Evolutionary conservation across 2,329 filamentous ascomycete species (phyloP).

Genomic region (Fusarium pseudocircinatum): DNA sequence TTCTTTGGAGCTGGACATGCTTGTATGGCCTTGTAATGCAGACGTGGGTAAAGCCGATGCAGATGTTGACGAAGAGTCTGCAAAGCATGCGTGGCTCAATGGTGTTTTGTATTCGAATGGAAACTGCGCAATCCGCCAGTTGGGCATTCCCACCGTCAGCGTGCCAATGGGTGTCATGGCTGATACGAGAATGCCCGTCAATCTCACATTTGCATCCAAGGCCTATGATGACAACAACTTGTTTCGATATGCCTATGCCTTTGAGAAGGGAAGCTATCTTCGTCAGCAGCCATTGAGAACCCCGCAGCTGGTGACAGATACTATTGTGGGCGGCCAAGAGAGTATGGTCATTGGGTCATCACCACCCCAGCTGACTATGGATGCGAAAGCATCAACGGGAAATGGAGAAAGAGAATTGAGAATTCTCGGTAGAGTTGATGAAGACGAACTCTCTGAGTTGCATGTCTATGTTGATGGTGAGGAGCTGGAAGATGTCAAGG

Average conservation of each 20-base stretch:
- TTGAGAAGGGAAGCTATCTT: background rate
- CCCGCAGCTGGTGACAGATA: background rate
- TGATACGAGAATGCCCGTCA: background rate
- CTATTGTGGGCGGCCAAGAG: background rate
- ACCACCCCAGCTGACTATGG: background rate
- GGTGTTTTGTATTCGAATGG: background rate
- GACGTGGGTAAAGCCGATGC: background rate
- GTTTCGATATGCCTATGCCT: background rate
- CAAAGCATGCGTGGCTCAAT: background rate
- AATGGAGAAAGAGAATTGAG: background rate
- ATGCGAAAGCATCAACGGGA: background rate
- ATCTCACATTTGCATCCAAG: constrained; percentile 1
- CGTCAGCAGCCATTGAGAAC: background rate
- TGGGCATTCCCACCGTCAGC: background rate
- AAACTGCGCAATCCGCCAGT: background rate
- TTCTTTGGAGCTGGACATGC: background rate
- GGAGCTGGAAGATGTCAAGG: background rate
- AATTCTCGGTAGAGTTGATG: background rate
- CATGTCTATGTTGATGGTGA: background rate
- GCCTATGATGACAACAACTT: background rate
- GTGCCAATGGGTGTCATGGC: constrained; percentile 2
- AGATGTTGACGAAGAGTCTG: background rate
- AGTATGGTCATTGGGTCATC: background rate
- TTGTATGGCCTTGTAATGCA: background rate
- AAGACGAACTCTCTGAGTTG: background rate